phyloP scores from a whole-genome alignment of 306 rosid species.

The Comarum palustre region DNA sequence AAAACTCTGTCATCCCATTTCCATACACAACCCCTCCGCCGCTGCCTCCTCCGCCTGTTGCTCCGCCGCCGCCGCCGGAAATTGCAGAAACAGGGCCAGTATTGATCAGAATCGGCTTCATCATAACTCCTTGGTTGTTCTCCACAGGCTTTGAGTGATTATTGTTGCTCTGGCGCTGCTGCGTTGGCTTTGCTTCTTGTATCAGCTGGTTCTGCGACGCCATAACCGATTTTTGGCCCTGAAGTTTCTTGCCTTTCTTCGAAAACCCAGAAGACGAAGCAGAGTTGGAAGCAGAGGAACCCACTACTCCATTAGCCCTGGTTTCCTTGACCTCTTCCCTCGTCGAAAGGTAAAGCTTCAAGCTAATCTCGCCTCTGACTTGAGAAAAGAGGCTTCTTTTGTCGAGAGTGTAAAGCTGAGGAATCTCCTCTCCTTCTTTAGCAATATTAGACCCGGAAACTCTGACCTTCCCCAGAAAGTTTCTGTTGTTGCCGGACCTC shows the following conservation, averaged over 20 bases:
- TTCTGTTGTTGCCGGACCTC: slow-evolving; percentile 46
- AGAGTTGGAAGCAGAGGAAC: slow-evolving; percentile 18
- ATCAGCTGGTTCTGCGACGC: slow-evolving; percentile 30
- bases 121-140: slow-evolving; percentile 32
- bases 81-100: slow-evolving; percentile 30
- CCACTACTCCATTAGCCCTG: slow-evolving; percentile 30
- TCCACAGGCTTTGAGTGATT: slow-evolving; percentile 39
- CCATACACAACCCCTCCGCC: slow-evolving; percentile 21
- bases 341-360: slow-evolving; percentile 46
- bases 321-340: slow-evolving; percentile 27
- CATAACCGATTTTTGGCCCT: slow-evolving; percentile 33
- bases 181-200: slow-evolving; percentile 31
- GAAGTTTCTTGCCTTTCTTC: slow-evolving; percentile 44
- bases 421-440: slow-evolving; percentile 41
- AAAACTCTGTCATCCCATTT: slow-evolving; percentile 42
- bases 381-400: slow-evolving; percentile 62
- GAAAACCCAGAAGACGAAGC: slow-evolving; percentile 32
- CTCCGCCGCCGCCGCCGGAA: slow-evolving; percentile 20
- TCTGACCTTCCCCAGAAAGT: slow-evolving; percentile 57
- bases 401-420: slow-evolving; percentile 45
- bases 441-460: slow-evolving; percentile 49
- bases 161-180: slow-evolving; percentile 28
- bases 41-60: neutral
- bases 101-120: slow-evolving; percentile 36
- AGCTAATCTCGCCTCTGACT: slow-evolving; percentile 52